phyloP scores from a whole-genome alignment of 2,329 filamentous ascomycete species.

The Hortaea werneckii region DNA sequence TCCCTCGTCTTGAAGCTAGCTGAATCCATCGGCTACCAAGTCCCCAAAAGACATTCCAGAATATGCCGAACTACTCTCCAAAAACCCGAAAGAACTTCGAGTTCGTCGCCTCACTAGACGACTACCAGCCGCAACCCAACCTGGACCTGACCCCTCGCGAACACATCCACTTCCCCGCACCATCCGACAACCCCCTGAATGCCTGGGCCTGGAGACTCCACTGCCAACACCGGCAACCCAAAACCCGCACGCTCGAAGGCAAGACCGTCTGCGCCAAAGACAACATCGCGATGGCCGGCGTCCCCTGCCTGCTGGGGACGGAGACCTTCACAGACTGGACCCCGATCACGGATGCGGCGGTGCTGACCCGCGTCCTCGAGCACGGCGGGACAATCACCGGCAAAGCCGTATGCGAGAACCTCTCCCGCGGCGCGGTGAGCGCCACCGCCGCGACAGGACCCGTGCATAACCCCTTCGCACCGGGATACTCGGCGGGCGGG shows the following conservation, averaged over 20 bases:
- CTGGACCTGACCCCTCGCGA: conserved; percentile 27
- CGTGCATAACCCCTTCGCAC: conserved; percentile 35
- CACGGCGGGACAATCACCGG: conserved; percentile 35
- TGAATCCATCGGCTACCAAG: neutral
- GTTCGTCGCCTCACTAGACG: conserved; percentile 4
- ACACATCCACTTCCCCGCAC: conserved; percentile 25
- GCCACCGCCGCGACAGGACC: conserved; percentile 20
- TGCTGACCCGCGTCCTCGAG: conserved; percentile 35
- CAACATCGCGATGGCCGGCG: conserved; percentile 36
- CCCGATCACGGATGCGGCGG: conserved; percentile 35
- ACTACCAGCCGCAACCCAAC: conserved; percentile 26
- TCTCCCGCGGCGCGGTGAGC: conserved; percentile 20
- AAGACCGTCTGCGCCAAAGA: conserved; percentile 38
- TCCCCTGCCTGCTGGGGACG: conserved; percentile 38
- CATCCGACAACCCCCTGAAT: conserved; percentile 27
- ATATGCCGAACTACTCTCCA: neutral
- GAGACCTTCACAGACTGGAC: conserved; percentile 28
- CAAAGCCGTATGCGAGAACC: conserved; percentile 40
- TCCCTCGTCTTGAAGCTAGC: neutral
- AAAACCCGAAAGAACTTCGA: neutral
- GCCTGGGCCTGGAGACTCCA: conserved; percentile 37
- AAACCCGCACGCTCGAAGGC: conserved; percentile 23
- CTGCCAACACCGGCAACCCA: conserved; percentile 21
- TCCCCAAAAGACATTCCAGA: neutral
- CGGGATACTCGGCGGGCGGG: conserved; percentile 39